Percentiles rank a stretch among this genome's conserved stretches.
These are phyloP conservation scores for Lotmaria passim DNA, from an alignment of 208 protist species.

Conservation along the genomic window DNA sequence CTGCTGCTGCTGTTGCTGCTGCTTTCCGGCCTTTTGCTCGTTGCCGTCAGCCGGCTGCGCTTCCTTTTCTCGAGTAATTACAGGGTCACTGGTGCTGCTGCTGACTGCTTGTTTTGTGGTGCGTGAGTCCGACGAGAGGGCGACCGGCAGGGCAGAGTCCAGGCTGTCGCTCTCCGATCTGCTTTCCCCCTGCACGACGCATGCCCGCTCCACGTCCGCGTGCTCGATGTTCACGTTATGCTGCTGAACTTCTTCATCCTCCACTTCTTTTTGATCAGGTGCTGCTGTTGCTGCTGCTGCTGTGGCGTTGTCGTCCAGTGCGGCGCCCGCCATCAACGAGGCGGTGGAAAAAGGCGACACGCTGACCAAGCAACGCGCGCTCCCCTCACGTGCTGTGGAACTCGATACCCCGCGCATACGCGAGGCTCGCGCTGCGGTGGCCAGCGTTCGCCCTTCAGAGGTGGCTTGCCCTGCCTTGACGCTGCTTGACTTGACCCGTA, in stretches of 20 bases:
- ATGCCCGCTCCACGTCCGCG: too few species aligned
- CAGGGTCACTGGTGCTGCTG: too few species aligned
- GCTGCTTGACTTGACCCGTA: neutral
- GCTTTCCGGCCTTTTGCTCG: neutral
- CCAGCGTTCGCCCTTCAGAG: neutral
- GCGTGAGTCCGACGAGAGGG: too few species aligned
- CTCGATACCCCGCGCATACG: neutral
- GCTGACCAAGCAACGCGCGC: slow-evolving; percentile 32
- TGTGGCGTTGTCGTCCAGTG: neutral
- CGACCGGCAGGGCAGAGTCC: too few species aligned
- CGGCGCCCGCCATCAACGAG: neutral
- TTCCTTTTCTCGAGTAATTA: too few species aligned
- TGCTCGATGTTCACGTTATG: too few species aligned
- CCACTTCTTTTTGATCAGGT: neutral
- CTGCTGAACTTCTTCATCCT: too few species aligned
- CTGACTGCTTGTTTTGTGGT: too few species aligned
- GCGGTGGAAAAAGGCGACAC: slow-evolving; percentile 37
- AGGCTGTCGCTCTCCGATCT: too few species aligned
- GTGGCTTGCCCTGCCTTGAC: neutral
- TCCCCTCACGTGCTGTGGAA: slow-evolving; percentile 20
- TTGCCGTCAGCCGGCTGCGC: too few species aligned
- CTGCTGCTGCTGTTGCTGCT: neutral
- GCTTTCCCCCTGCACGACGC: too few species aligned
- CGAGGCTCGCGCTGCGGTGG: neutral
- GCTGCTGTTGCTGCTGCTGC: neutral